Evolutionary conservation across 163 green algal species (phyloP), one percentile per base, ranked within the genome.

Genomic region (Chlorella variabilis): DNA sequence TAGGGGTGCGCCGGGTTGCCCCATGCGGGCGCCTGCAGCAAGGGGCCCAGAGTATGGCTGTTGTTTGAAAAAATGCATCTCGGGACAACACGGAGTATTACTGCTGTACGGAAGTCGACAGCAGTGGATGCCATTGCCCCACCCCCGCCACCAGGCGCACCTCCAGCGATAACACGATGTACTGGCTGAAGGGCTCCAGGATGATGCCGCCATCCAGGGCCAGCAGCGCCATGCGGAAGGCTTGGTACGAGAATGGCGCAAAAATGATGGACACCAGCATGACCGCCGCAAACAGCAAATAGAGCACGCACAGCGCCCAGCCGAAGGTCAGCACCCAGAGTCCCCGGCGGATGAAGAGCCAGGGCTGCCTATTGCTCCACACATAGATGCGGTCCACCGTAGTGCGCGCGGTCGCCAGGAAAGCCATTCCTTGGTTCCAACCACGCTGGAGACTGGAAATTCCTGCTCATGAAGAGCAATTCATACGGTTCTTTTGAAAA

Each of bases 251-350:
- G 38, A 87, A 89, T 2, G 85, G 85, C 39, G 82, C 82, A 34
- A 86, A 84, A 5, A 89, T 70, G 48, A 89, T 83, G 21, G 71
- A 81, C 61, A 71, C 39, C 33, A 84, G 34, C 82, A 89, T 86
- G 34, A 29, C 77, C 5, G 84, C 33, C 5, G 70, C 59, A 21
- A 71, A 76, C 18, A 80, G 41, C 42, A 61, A 39, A 59, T 86
- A 89, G 6, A 73, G 29, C 4, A 84, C 13, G 21, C 45, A 65
- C 59, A 89, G 42, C 45, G 49, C 78, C 25, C 70, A 41, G 21
- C 83, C 83, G 21, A 73, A 70, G 21, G 85, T 84, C 27, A 89
- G 2, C 4, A 89, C 69, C 49, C 69, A 89, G 0, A 87, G 38
- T 18, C 84, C 65, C 4, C 85, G 65, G 27, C 85, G 66, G 29